phyloP scores from a whole-genome alignment of 2,329 filamentous ascomycete genomes.

The Monilinia fructigena region DNA sequence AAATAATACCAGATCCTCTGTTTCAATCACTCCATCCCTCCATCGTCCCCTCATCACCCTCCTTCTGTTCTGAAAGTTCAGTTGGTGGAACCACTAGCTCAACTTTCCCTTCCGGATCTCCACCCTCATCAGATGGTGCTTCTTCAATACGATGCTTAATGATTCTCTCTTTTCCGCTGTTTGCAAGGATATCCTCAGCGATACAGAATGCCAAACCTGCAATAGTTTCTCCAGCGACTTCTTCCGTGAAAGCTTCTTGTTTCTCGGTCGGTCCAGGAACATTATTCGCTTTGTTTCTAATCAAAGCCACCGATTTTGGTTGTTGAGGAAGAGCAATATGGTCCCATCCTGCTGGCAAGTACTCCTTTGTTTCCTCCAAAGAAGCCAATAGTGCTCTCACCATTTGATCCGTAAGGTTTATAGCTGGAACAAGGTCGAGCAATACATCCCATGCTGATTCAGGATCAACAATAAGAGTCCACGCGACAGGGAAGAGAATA shows the following conservation, averaged over 20 bases:
- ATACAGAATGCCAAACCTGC: conserved; percentile 1
- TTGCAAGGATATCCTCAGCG: not conserved
- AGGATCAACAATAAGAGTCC: not conserved
- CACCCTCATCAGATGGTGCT: not conserved
- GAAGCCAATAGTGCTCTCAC: not conserved
- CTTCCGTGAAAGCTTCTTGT: not conserved
- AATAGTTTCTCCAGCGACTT: not conserved
- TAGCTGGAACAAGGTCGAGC: not conserved
- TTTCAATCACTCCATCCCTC: not conserved
- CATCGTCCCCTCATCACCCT: not conserved
- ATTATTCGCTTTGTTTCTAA: not conserved
- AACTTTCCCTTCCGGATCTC: not conserved
- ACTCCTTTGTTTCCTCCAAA: not conserved
- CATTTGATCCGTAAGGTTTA: conserved; percentile 7
- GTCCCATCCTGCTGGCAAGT: conserved; percentile 9
- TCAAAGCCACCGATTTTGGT: not conserved
- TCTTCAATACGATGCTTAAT: not conserved
- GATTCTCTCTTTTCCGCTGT: not conserved
- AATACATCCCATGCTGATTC: conserved; percentile 2
- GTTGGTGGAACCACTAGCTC: not conserved
- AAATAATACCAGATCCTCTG: not conserved
- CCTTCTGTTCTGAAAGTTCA: not conserved
- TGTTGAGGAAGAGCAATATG: not conserved
- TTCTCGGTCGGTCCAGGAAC: not conserved
- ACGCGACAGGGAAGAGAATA: not conserved